Percentiles rank a stretch among this genome's conserved stretches.
Evolutionary conservation across 192 early-diverging fungal species (phyloP).

Genomic region (Entomortierella lignicola): DNA sequence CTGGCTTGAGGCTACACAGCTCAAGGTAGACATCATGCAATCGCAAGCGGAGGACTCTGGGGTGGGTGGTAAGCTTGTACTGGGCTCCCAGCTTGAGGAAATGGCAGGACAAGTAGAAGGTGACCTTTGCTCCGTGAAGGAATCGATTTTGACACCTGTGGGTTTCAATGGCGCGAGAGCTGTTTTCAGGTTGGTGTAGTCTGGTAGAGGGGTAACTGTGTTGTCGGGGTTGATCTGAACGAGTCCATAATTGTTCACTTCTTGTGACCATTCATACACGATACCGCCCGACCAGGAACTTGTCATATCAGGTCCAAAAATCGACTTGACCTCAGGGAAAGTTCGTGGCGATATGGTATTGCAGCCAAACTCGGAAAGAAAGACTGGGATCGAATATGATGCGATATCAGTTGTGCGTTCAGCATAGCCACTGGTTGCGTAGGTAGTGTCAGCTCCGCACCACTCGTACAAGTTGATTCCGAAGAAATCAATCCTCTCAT

Average conservation of each 20-base stretch:
- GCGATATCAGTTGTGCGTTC: slow-evolving; percentile 70
- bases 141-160: slow-evolving; percentile 67
- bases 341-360: slow-evolving; percentile 72
- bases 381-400: slow-evolving; percentile 71
- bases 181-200: slow-evolving; percentile 74
- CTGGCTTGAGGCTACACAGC: slow-evolving; percentile 59
- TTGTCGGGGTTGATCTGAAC: slow-evolving; percentile 65
- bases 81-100: slow-evolving; percentile 65
- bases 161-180: slow-evolving; percentile 64
- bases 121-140: slow-evolving; percentile 57
- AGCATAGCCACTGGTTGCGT: slow-evolving; percentile 74
- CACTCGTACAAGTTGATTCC: slow-evolving; percentile 84
- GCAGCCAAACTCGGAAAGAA: slow-evolving; percentile 85
- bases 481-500: slow-evolving; percentile 77
- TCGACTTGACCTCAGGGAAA: slow-evolving; percentile 74
- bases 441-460: slow-evolving; percentile 73
- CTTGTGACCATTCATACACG: slow-evolving; percentile 81
- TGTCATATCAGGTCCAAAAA: slow-evolving; percentile 79
- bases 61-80: slow-evolving; percentile 67
- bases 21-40: slow-evolving; percentile 71
- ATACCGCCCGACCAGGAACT: slow-evolving; percentile 75
- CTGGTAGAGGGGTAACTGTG: slow-evolving; percentile 55
- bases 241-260: slow-evolving; percentile 80
- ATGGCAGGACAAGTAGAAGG: slow-evolving; percentile 59
- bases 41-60: slow-evolving; percentile 71